Conservation (phyloP, 345 rosid genomes). For the Syzygium aqueum region DNA sequence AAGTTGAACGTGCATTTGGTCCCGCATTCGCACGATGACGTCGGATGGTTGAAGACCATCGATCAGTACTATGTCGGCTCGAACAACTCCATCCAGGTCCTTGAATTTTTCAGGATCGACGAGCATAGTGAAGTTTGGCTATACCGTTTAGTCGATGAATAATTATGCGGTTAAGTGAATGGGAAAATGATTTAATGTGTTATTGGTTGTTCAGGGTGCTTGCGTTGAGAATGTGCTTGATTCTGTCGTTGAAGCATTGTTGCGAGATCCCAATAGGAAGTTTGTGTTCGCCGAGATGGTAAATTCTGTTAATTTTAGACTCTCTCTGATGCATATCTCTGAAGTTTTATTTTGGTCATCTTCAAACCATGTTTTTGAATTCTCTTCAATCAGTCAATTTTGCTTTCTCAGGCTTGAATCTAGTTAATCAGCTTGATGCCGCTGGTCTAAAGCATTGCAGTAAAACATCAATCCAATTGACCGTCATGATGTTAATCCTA, state of each 20-base stretch:
- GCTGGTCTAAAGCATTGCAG: not conserved
- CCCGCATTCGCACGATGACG: constrained; percentile 80
- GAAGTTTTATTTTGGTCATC: not conserved
- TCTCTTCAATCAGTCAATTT: not conserved
- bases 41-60: constrained; percentile 76
- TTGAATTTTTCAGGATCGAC: not conserved
- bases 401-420: not conserved
- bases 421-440: not conserved
- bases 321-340: not conserved
- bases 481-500: not conserved
- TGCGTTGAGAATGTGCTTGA: constrained; percentile 80
- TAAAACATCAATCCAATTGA: not conserved
- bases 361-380: not conserved
- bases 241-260: constrained; percentile 58
- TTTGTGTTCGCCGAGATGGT: constrained; percentile 83
- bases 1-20: constrained; percentile 81
- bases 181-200: not conserved
- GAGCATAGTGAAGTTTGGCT: not conserved
- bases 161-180: not conserved
- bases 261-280: constrained; percentile 62
- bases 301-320: not conserved
- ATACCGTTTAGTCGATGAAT: not conserved
- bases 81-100: constrained; percentile 64
- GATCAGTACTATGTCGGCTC: constrained; percentile 85
- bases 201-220: constrained; percentile 40